Percentiles rank a stretch among this genome's conserved stretches.
Conservation (phyloP, 495 filamentous ascomycete genomes). For the Aspergillus cavernicola region DNA sequence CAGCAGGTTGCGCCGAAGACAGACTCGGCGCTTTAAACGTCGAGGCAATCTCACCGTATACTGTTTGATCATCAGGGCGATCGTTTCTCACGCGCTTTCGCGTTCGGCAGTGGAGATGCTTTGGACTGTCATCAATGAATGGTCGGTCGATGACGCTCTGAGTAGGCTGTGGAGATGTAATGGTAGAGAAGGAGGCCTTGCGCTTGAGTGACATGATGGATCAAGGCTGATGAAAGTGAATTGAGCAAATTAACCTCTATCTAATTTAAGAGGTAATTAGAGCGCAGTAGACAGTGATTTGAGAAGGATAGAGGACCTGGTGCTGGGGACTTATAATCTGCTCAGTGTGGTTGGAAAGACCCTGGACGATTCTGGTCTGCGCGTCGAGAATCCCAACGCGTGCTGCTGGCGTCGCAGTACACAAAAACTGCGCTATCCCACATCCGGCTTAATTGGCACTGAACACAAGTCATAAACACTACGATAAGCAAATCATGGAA, state of each 20-base stretch:
- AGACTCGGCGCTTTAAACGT: too few species aligned
- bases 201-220: constrained; percentile 47
- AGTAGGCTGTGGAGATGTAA: constrained; percentile 28
- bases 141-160: constrained; percentile 24
- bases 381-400: constrained; percentile 4
- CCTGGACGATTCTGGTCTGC: constrained; percentile 1
- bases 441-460: constrained; percentile 20
- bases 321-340: constrained; percentile 1
- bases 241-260: not conserved
- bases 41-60: constrained; percentile 40
- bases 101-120: constrained; percentile 48
- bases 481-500: not conserved
- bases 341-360: constrained; percentile 10
- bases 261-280: not conserved
- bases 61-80: constrained; percentile 42
- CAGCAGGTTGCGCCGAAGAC: not conserved
- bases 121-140: constrained; percentile 28
- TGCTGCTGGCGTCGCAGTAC: constrained; percentile 12
- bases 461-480: not conserved
- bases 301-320: not conserved
- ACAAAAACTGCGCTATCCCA: constrained; percentile 19
- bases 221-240: not conserved
- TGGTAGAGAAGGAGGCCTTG: constrained; percentile 42
- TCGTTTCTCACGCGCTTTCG: constrained; percentile 50
- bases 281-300: not conserved